Percentiles rank a stretch among this genome's conserved stretches.
These are phyloP conservation scores for Colletotrichum sp. DNA, from an alignment of 2,329 filamentous ascomycete genomes.

Conservation along the genomic window DNA sequence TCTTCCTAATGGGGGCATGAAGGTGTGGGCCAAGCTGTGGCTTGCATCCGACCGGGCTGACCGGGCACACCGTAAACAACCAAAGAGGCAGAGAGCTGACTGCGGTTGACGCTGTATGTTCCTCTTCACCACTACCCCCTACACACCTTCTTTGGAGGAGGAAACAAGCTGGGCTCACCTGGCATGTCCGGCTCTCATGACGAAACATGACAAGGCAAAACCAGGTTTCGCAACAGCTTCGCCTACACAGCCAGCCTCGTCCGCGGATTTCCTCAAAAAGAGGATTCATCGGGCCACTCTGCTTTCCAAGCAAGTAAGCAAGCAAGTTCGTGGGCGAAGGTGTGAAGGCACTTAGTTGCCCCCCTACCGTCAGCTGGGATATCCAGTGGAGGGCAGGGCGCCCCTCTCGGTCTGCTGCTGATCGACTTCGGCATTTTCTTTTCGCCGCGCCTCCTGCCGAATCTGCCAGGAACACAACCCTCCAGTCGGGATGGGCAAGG, in stretches of 20 bases:
- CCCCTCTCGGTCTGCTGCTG: neutral
- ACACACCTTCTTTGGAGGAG: neutral
- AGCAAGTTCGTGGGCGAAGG: neutral
- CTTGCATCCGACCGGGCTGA: constrained; percentile 4
- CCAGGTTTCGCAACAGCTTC: neutral
- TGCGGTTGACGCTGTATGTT: neutral
- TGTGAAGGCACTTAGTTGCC: neutral
- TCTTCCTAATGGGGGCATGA: neutral
- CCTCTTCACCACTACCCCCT: neutral
- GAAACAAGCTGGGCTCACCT: neutral
- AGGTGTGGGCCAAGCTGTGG: neutral
- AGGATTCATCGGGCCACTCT: neutral
- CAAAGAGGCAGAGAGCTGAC: neutral
- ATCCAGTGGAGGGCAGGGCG: neutral
- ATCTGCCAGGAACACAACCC: constrained; percentile 1
- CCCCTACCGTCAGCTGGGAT: neutral
- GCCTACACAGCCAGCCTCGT: neutral
- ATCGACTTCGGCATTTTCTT: neutral
- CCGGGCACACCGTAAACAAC: neutral
- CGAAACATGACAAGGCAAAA: neutral
- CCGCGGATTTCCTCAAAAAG: neutral
- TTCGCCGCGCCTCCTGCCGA: neutral
- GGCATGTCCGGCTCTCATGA: neutral
- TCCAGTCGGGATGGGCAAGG: neutral
- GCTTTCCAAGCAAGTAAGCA: neutral